These are phyloP conservation scores for Globisporangium perplexum DNA, from an alignment of 352 stramenopile genomes.

Conservation along the genomic window DNA sequence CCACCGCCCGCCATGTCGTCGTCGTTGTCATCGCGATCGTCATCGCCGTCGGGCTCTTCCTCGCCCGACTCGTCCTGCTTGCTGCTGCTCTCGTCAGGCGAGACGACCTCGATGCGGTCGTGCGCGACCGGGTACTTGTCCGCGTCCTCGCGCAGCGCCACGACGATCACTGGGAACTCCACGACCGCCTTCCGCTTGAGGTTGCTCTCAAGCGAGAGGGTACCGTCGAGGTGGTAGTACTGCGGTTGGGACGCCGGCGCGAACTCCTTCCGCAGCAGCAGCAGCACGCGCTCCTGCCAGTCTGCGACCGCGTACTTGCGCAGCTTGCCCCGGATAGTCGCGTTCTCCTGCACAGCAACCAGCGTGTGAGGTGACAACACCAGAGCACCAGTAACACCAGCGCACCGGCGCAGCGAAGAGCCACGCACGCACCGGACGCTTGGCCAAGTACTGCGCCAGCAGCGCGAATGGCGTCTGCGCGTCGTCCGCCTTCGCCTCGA, in stretches of 20 bases:
- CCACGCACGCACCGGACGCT: conserved; percentile 43
- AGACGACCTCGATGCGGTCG: conserved; percentile 62
- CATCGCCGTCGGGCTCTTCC: conserved; percentile 2
- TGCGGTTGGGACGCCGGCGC: conserved; percentile 52
- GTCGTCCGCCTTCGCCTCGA: conserved; percentile 51
- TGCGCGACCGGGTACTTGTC: conserved; percentile 54
- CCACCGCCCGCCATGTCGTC: background rate
- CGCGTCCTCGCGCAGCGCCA: conserved; percentile 37
- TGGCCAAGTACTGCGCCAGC: conserved; percentile 53
- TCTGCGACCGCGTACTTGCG: conserved; percentile 51
- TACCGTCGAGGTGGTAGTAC: conserved; percentile 68
- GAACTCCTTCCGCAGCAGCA: conserved; percentile 81
- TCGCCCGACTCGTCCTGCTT: conserved; percentile 2
- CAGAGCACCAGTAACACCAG: too few species aligned
- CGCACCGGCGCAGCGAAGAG: too few species aligned
- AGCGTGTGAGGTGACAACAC: background rate
- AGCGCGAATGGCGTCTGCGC: conserved; percentile 46
- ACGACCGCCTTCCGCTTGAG: conserved; percentile 74
- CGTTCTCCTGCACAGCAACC: conserved; percentile 52
- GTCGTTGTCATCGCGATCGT: background rate
- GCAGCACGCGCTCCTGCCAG: conserved; percentile 49
- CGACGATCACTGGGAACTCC: conserved; percentile 71
- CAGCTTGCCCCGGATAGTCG: conserved; percentile 55
- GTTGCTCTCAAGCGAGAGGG: conserved; percentile 58
- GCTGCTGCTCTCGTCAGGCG: conserved; percentile 5